Evolutionary conservation across 495 filamentous ascomycete genomes (phyloP).

Genomic region (Podospora comata): DNA sequence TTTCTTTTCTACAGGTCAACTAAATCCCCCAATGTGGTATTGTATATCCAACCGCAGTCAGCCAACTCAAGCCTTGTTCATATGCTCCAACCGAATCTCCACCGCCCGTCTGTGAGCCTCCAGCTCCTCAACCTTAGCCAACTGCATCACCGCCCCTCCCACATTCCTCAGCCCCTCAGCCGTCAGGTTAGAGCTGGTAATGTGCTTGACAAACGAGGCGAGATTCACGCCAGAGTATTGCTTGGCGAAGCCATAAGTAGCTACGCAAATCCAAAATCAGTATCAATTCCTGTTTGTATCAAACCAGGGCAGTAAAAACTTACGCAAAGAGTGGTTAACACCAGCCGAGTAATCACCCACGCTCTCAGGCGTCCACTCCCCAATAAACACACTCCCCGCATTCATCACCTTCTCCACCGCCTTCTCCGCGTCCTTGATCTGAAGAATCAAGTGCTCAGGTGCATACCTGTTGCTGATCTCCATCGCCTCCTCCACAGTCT

Average conservation of each 20-base stretch:
- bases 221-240: constrained; percentile 98
- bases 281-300: background rate
- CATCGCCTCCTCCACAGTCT: constrained; percentile 79
- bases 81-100: constrained; percentile 72
- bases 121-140: constrained; percentile 90
- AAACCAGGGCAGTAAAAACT: constrained; percentile 39
- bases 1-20: background rate
- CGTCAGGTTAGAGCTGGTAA: constrained; percentile 87
- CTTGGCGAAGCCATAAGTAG: constrained; percentile 95
- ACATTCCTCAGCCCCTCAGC: constrained; percentile 79
- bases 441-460: constrained; percentile 95
- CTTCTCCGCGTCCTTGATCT: constrained; percentile 68
- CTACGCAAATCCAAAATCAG: constrained; percentile 45
- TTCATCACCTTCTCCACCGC: constrained; percentile 81
- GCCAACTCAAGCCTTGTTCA: constrained; percentile 38
- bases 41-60: background rate
- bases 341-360: constrained; percentile 97
- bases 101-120: constrained; percentile 94
- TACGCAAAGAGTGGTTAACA: constrained; percentile 95
- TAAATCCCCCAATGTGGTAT: background rate
- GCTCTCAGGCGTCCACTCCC: constrained; percentile 92
- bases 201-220: constrained; percentile 91
- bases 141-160: constrained; percentile 83
- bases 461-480: constrained; percentile 86
- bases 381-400: constrained; percentile 92